Percentiles rank a stretch among this genome's conserved stretches.
Evolutionary conservation across 495 filamentous ascomycete genomes (phyloP).

Genomic region (Penicillium maclennaniae): DNA sequence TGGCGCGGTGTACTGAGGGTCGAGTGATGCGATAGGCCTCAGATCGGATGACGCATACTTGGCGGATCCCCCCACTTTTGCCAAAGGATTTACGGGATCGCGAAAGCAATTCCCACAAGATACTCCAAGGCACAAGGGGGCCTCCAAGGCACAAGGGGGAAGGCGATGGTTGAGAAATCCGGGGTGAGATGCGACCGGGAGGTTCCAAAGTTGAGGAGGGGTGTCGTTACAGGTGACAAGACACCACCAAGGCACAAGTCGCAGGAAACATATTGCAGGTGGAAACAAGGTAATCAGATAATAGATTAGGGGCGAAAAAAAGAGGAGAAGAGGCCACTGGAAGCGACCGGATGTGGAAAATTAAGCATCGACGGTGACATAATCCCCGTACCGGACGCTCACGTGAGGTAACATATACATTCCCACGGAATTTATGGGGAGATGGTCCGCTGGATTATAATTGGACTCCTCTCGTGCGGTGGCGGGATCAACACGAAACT

Average conservation of each 20-base stretch:
- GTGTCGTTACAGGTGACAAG: constrained; percentile 4
- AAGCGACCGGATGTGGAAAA: constrained; percentile 14
- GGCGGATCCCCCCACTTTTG: constrained; percentile 23
- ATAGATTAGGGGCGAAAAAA: background rate
- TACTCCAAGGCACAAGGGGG: constrained; percentile 3
- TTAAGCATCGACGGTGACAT: constrained; percentile 17
- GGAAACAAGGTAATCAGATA: background rate
- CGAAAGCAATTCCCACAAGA: constrained; percentile 3
- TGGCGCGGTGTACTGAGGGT: constrained; percentile 19
- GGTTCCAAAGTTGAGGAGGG: background rate
- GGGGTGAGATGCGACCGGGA: constrained; percentile 15
- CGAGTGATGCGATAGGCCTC: constrained; percentile 21
- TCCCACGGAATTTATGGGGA: background rate
- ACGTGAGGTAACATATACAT: background rate
- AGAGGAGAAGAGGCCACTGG: constrained; percentile 2
- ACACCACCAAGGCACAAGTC: background rate
- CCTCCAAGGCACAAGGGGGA: constrained; percentile 1
- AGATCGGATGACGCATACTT: constrained; percentile 28
- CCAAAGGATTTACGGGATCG: constrained; percentile 2
- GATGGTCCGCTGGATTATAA: background rate
- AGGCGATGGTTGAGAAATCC: constrained; percentile 2
- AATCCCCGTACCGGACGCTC: background rate
- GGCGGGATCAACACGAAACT: background rate
- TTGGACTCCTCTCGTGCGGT: background rate
- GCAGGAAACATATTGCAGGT: background rate